Percentiles rank a stretch among this genome's conserved stretches.
phyloP scores from a whole-genome alignment of 1,139 yeast genomes.

The Blastobotrys serpentis region DNA sequence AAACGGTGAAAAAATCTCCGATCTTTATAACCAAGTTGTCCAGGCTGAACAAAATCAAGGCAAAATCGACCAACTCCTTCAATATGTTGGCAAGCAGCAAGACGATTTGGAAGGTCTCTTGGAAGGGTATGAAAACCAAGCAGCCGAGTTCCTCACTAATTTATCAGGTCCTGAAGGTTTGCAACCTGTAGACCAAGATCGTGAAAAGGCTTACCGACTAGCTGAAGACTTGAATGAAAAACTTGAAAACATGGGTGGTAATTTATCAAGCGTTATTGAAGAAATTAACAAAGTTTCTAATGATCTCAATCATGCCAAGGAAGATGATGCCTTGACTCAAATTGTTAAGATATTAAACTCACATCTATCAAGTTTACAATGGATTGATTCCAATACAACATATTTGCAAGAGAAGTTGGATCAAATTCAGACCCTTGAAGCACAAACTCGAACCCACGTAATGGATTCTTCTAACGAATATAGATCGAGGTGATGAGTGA shows the following conservation, averaged over 20 bases:
- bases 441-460: conserved; percentile 25
- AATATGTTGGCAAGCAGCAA: conserved; percentile 88
- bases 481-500: background rate
- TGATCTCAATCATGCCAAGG: conserved; percentile 63
- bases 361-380: conserved; percentile 85
- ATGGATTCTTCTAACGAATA: conserved; percentile 17
- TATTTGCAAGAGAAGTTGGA: conserved; percentile 65
- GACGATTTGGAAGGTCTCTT: conserved; percentile 82
- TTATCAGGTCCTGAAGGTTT: conserved; percentile 39
- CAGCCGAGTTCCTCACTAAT: conserved; percentile 48
- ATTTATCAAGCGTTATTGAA: conserved; percentile 69
- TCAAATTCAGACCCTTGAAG: conserved; percentile 34
- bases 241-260: conserved; percentile 71
- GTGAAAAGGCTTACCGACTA: conserved; percentile 84
- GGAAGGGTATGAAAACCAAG: conserved; percentile 83
- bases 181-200: conserved; percentile 68
- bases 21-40: conserved; percentile 72
- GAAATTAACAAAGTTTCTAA: conserved; percentile 88
- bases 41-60: conserved; percentile 83
- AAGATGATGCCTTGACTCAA: conserved; percentile 52
- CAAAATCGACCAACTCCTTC: conserved; percentile 81
- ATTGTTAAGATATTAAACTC: conserved; percentile 80
- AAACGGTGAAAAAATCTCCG: conserved; percentile 82
- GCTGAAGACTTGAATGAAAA: conserved; percentile 86
- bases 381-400: conserved; percentile 74